Evolutionary conservation across 768 basidiomycete species (phyloP).

Genomic region (Hirschioporus abietinus): DNA sequence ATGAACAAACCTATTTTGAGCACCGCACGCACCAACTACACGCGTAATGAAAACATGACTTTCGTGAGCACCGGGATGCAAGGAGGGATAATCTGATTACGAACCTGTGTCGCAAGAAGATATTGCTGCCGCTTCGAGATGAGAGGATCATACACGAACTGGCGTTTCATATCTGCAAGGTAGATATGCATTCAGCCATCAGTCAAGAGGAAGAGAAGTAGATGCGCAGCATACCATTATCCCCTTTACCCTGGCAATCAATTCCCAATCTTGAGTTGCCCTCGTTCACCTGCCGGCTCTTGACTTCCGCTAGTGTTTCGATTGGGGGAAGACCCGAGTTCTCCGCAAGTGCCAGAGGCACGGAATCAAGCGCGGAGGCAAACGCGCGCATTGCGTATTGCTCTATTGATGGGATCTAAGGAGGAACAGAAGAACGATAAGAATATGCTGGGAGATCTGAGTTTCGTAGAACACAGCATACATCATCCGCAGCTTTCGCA

Average conservation of each 20-base stretch:
- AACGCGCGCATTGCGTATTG: conserved; percentile 99
- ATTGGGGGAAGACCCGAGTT: conserved; percentile 97
- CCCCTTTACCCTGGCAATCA: conserved; percentile 80
- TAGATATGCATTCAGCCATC: background rate
- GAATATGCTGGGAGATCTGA: background rate
- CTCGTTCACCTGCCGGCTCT: conserved; percentile 88
- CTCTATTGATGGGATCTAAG: conserved; percentile 90
- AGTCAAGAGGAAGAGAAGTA: background rate
- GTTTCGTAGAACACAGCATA: conserved; percentile 24
- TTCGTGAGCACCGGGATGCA: conserved; percentile 1
- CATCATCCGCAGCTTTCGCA: conserved; percentile 90
- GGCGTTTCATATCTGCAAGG: conserved; percentile 87
- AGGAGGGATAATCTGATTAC: conserved; percentile 16
- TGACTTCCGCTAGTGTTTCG: conserved; percentile 93
- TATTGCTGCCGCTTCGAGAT: conserved; percentile 98
- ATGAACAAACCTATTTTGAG: conserved; percentile 71
- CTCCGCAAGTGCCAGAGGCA: conserved; percentile 94
- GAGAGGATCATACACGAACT: conserved; percentile 94
- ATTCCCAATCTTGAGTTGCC: conserved; percentile 84
- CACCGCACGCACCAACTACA: conserved; percentile 75
- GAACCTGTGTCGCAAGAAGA: conserved; percentile 90
- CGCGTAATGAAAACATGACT: conserved; percentile 10
- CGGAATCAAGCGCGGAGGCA: conserved; percentile 87
- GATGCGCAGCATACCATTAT: conserved; percentile 61
- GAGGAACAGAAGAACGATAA: conserved; percentile 1